A percentile compares a stretch with the other conserved stretches of the same genome.
Conservation (phyloP, 306 rosid genomes). For the Senna siamea region DNA sequence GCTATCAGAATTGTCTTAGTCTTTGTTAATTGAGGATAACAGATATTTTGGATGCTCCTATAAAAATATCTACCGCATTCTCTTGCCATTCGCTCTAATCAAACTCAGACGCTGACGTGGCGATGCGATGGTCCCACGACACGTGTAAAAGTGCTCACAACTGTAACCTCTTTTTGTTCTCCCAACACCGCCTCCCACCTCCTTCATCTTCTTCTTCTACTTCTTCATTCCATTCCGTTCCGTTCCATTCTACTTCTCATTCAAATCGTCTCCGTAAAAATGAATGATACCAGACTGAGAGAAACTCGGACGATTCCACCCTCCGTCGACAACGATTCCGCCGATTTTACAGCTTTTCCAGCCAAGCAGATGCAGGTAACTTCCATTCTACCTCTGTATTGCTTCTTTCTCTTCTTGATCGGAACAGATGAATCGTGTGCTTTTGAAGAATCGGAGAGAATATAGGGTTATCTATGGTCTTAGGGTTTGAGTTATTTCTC, state of each 20-base stretch:
- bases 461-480: not conserved
- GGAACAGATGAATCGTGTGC: not conserved
- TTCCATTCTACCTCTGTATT: constrained; percentile 37
- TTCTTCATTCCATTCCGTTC: not conserved
- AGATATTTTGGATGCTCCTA: constrained; percentile 52
- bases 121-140: constrained; percentile 50
- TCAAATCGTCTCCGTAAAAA: not conserved
- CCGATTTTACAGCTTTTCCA: not conserved
- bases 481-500: not conserved
- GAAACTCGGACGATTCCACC: constrained; percentile 33
- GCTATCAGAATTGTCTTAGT: not conserved
- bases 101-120: constrained; percentile 48
- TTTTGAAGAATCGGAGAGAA: not conserved
- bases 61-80: constrained; percentile 48
- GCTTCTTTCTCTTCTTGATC: not conserved
- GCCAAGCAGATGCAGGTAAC: constrained; percentile 21
- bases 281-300: constrained; percentile 22
- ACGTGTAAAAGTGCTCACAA: constrained; percentile 64
- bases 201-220: not conserved
- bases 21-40: not conserved
- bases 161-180: constrained; percentile 46
- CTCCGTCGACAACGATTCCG: not conserved
- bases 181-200: constrained; percentile 33
- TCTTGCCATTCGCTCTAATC: not conserved
- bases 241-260: not conserved